Evolutionary conservation across 1,139 yeast genomes (phyloP).

Genomic region (Suhomyces bokatorum): DNA sequence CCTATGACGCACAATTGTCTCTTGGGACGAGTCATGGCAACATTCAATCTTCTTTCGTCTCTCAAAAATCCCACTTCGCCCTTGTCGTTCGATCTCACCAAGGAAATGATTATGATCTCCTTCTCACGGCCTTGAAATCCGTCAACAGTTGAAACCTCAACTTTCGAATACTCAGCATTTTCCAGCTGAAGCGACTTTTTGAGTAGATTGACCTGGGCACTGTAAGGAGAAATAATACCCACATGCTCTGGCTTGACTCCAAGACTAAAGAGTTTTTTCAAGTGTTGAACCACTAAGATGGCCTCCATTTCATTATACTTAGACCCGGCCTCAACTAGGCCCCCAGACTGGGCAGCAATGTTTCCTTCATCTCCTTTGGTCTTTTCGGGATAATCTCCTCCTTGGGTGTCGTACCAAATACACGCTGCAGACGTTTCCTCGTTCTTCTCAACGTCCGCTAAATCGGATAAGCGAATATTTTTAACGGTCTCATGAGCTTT

Average conservation of each 20-base stretch:
- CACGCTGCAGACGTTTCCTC: constrained; percentile 36
- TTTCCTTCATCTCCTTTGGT: constrained; percentile 42
- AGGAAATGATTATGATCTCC: constrained; percentile 57
- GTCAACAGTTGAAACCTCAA: constrained; percentile 50
- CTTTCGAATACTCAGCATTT: constrained; percentile 15
- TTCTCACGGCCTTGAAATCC: constrained; percentile 61
- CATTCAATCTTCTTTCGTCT: constrained; percentile 68
- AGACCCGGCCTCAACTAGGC: constrained; percentile 35
- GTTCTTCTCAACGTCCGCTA: constrained; percentile 48
- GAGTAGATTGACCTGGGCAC: constrained; percentile 74
- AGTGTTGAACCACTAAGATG: constrained; percentile 56
- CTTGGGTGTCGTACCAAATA: constrained; percentile 91
- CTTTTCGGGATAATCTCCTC: constrained; percentile 75
- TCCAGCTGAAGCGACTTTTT: constrained; percentile 42
- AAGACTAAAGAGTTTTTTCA: constrained; percentile 44
- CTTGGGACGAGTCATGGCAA: constrained; percentile 89
- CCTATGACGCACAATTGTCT: constrained; percentile 85
- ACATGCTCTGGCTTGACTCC: constrained; percentile 56
- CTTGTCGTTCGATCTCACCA: constrained; percentile 56
- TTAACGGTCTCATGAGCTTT: constrained; percentile 64
- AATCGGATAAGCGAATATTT: constrained; percentile 52
- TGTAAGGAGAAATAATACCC: constrained; percentile 87
- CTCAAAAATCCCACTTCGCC: constrained; percentile 57
- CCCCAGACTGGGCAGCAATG: constrained; percentile 19
- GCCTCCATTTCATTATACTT: constrained; percentile 78